Evolutionary conservation across 2,329 filamentous ascomycete genomes (phyloP).

Genomic region (Fusarium agapanthi): DNA sequence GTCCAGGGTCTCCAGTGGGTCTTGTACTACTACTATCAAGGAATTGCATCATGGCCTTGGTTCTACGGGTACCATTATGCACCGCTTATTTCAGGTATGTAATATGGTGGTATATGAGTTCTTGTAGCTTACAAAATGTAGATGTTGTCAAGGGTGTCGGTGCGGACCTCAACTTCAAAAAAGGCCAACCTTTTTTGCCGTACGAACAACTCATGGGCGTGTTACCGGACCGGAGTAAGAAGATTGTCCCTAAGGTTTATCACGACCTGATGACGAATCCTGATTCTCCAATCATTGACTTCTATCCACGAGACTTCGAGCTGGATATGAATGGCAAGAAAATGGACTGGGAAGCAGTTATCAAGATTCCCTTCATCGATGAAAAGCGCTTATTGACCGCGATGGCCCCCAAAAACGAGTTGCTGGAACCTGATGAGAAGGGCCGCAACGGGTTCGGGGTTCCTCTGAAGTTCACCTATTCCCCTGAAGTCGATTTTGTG

Average conservation of each 20-base stretch:
- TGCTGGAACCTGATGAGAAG: constrained; percentile 81
- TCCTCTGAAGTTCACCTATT: constrained; percentile 91
- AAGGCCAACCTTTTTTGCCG: constrained; percentile 93
- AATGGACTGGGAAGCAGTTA: constrained; percentile 99
- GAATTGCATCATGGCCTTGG: constrained; percentile 98
- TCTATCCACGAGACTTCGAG: constrained; percentile 96
- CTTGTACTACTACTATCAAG: constrained; percentile 95
- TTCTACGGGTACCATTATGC: constrained; percentile 97
- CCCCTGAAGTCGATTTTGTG: constrained; percentile 76
- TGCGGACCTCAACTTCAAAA: constrained; percentile 89
- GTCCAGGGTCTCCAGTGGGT: constrained; percentile 99
- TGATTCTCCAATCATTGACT: constrained; percentile 93
- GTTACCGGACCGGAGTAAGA: constrained; percentile 95
- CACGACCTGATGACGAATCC: constrained; percentile 92
- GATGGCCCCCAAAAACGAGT: constrained; percentile 84
- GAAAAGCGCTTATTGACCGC: constrained; percentile 84
- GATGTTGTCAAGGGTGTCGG: constrained; percentile 89
- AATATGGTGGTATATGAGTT: neutral
- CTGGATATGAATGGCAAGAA: constrained; percentile 99
- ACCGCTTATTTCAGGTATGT: constrained; percentile 86
- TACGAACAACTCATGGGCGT: constrained; percentile 99
- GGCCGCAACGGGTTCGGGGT: constrained; percentile 90
- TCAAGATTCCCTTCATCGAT: constrained; percentile 99
- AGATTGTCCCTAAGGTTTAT: constrained; percentile 88
- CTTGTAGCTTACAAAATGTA: constrained; percentile 53